Percentiles rank a stretch among this genome's conserved stretches.
Evolutionary conservation across 2,329 filamentous ascomycete genomes (phyloP).

Genomic region (Aspergillus eucalypticola): DNA sequence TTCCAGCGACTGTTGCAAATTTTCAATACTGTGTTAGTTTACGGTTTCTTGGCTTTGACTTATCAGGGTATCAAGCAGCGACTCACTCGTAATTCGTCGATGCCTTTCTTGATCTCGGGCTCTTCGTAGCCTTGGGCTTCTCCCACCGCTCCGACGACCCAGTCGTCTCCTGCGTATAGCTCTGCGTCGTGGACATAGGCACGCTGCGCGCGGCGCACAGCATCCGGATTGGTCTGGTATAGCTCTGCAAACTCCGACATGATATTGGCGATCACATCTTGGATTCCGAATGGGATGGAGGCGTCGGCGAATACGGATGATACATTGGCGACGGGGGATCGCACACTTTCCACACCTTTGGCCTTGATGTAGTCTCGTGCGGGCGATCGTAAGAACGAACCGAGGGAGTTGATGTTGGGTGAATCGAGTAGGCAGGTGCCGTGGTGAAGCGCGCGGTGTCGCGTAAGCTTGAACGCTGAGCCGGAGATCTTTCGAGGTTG

Average conservation of each 20-base stretch:
- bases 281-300: constrained; percentile 48
- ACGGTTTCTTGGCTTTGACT: too few relatives aligned
- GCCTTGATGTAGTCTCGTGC: constrained; percentile 74
- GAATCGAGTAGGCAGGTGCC: constrained; percentile 84
- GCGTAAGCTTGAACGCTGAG: constrained; percentile 90
- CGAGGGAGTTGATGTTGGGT: constrained; percentile 70
- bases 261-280: constrained; percentile 55
- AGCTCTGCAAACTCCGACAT: constrained; percentile 65
- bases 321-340: constrained; percentile 80
- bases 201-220: constrained; percentile 33
- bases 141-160: constrained; percentile 52
- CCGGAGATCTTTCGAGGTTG: constrained; percentile 78
- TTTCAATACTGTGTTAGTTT: not conserved
- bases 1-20: constrained; percentile 37
- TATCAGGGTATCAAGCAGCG: not conserved
- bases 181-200: constrained; percentile 37
- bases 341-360: constrained; percentile 86
- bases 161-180: constrained; percentile 35
- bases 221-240: constrained; percentile 55
- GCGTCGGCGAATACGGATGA: constrained; percentile 54
- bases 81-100: constrained; percentile 57
- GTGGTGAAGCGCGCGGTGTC: constrained; percentile 80
- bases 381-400: constrained; percentile 72
- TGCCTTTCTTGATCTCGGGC: constrained; percentile 61
- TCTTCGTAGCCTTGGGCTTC: constrained; percentile 49